phyloP scores from a whole-genome alignment of 306 rosid species.

The Corylus heterophylla region DNA sequence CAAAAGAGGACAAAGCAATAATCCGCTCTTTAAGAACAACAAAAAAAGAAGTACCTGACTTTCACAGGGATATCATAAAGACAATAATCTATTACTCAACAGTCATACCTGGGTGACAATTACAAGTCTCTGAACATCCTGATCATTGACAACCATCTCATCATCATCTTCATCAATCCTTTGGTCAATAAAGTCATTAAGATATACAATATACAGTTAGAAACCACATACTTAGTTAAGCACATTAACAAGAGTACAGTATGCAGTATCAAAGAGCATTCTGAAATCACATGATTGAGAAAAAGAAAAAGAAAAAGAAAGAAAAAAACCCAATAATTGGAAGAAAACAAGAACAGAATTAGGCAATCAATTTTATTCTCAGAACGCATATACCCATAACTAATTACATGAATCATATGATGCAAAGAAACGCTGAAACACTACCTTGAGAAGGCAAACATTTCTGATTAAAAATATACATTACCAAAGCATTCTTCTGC shows the following conservation, averaged over 20 bases:
- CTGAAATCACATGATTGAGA: background rate
- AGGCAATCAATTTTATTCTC: background rate
- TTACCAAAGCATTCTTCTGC: background rate
- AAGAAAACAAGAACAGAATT: slow-evolving; percentile 8
- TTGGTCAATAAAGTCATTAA: slow-evolving; percentile 32
- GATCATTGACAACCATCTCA: slow-evolving; percentile 71
- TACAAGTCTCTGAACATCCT: slow-evolving; percentile 86
- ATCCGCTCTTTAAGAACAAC: slow-evolving; percentile 8
- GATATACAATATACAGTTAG: slow-evolving; percentile 18
- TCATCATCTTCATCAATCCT: slow-evolving; percentile 89
- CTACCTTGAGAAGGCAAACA: background rate
- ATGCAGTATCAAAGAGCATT: slow-evolving; percentile 11
- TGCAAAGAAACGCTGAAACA: background rate
- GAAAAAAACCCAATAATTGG: background rate
- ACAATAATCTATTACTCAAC: slow-evolving; percentile 1
- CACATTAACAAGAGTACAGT: slow-evolving; percentile 12
- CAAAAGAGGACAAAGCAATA: slow-evolving; percentile 2
- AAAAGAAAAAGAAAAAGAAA: background rate
- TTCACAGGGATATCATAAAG: background rate
- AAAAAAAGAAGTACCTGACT: background rate
- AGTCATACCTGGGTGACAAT: slow-evolving; percentile 88
- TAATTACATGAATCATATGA: background rate
- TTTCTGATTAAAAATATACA: background rate
- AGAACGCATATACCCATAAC: background rate
- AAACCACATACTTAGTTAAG: background rate